Evolutionary conservation across 495 filamentous ascomycete genomes (phyloP).

Genomic region (Aspergillus affinis): DNA sequence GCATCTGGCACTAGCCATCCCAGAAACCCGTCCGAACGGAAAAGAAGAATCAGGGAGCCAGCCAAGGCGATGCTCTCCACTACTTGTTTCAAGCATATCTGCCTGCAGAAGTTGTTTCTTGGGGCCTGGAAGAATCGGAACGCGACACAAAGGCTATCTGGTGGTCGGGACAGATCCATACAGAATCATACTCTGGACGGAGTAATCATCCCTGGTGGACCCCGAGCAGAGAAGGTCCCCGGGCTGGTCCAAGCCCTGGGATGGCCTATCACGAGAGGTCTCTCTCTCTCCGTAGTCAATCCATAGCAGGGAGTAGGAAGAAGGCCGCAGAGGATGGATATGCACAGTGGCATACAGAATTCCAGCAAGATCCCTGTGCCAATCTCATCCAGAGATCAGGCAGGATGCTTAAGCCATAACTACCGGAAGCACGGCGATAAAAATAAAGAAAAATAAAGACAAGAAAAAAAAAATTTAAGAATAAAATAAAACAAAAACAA

Average conservation of each 20-base stretch:
- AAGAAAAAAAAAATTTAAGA: too few relatives aligned
- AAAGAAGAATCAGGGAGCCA: slow-evolving; percentile 1
- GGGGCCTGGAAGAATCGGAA: too few relatives aligned
- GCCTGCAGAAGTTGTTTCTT: neutral
- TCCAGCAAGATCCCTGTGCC: neutral
- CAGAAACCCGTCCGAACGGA: neutral
- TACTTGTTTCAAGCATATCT: neutral
- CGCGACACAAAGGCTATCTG: neutral
- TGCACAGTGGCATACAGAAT: neutral
- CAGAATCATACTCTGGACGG: neutral
- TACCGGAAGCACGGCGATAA: neutral
- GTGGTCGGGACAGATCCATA: neutral
- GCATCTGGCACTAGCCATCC: neutral
- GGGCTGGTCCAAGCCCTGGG: neutral
- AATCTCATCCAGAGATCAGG: neutral
- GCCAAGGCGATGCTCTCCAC: neutral
- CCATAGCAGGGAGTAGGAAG: too few relatives aligned
- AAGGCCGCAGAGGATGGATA: too few relatives aligned
- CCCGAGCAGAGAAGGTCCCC: neutral
- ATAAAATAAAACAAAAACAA: too few relatives aligned
- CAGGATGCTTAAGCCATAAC: too few relatives aligned
- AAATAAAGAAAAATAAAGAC: too few relatives aligned
- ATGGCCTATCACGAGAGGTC: neutral
- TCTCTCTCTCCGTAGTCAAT: too few relatives aligned
- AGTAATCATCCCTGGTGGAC: neutral